Percentiles rank a stretch among this genome's conserved stretches.
phyloP scores from a whole-genome alignment of 257 asterid species.

The Ligustrum vulgare region DNA sequence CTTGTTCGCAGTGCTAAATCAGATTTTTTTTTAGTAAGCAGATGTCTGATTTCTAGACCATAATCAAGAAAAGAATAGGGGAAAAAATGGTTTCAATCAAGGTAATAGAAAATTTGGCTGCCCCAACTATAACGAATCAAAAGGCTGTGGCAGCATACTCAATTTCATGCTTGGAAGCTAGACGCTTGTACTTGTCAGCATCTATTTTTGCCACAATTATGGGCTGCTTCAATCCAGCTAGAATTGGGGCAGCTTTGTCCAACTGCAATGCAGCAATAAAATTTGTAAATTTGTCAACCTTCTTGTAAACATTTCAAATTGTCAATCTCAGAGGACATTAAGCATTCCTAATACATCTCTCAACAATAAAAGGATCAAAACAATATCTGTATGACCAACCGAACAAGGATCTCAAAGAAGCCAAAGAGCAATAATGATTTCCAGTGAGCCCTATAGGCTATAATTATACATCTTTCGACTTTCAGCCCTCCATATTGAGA shows the following conservation, averaged over 20 bases:
- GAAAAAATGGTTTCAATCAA: background rate
- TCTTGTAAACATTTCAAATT: background rate
- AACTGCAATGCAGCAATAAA: slow-evolving; percentile 52
- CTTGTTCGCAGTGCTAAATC: background rate
- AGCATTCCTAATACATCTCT: background rate
- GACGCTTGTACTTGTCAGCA: slow-evolving; percentile 75
- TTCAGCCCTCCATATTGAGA: background rate
- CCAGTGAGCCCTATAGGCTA: background rate
- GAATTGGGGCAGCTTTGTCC: slow-evolving; percentile 79
- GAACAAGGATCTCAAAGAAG: background rate
- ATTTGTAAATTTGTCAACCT: slow-evolving; percentile 22
- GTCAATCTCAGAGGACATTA: background rate
- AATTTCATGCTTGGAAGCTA: slow-evolving; percentile 66
- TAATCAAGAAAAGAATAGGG: background rate
- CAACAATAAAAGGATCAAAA: background rate
- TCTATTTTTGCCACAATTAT: slow-evolving; percentile 75
- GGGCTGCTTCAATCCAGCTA: slow-evolving; percentile 73
- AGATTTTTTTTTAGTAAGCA: slow-evolving; percentile 5
- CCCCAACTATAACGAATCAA: background rate
- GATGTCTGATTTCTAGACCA: background rate
- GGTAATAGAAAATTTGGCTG: background rate
- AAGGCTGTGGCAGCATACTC: slow-evolving; percentile 54
- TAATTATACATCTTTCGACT: background rate
- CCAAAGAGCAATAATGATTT: background rate
- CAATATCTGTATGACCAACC: background rate